These are phyloP conservation scores for Aurantiochytrium sp. DNA, from an alignment of 108 stramenopile species.

Conservation along the genomic window DNA sequence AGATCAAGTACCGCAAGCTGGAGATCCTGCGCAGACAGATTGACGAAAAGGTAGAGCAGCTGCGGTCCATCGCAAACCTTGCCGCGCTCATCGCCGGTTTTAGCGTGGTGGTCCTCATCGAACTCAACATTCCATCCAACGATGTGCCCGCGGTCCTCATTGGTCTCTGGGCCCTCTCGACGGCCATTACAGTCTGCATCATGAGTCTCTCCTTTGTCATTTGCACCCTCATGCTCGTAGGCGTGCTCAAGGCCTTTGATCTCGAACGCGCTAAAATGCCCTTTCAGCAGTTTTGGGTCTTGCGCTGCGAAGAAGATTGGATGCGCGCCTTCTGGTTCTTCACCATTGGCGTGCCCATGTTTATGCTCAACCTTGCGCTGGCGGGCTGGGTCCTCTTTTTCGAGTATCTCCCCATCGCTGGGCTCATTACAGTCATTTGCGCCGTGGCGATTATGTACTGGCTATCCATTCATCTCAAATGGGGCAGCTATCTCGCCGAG, in stretches of 20 bases:
- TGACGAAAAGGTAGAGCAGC: constrained; percentile 5
- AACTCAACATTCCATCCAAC: not conserved
- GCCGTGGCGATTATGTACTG: not conserved
- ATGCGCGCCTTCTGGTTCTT: constrained; percentile 14
- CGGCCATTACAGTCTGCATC: not conserved
- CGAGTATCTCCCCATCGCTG: not conserved
- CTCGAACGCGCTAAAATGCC: not conserved
- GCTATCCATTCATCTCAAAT: not conserved
- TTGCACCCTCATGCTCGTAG: constrained; percentile 14
- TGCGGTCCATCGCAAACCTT: not conserved
- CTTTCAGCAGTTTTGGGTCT: not conserved
- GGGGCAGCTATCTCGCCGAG: not conserved
- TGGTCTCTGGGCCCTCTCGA: not conserved
- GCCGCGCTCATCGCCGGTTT: constrained; percentile 9
- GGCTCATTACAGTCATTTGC: not conserved
- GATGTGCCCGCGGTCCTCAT: not conserved
- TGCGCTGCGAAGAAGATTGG: constrained; percentile 11
- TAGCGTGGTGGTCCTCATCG: not conserved
- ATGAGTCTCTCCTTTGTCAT: not conserved
- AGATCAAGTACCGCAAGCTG: constrained; percentile 17
- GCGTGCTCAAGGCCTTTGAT: constrained; percentile 15
- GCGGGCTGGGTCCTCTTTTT: constrained; percentile 2
- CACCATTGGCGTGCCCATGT: not conserved
- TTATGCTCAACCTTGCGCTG: not conserved
- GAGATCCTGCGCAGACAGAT: constrained; percentile 10